phyloP scores from a whole-genome alignment of 306 rosid species.

The Cyamopsis tetragonoloba region DNA sequence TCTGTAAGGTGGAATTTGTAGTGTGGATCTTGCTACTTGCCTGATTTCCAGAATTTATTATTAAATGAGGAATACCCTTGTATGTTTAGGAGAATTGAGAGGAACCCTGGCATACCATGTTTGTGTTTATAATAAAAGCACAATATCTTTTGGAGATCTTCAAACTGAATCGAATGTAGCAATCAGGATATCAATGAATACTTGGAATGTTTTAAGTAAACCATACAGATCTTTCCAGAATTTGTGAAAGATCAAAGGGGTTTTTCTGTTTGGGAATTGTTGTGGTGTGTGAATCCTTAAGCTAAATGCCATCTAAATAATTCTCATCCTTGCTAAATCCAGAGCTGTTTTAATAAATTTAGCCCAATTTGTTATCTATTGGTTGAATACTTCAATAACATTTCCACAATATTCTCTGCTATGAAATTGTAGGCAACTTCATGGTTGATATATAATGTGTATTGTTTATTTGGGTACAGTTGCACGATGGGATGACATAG shows the following conservation, averaged over 20 bases:
- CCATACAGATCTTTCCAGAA: neutral
- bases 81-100: neutral
- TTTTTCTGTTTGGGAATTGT: neutral
- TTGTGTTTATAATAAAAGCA: neutral
- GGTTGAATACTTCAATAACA: neutral
- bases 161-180: neutral
- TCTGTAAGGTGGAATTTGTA: neutral
- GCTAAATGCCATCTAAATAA: neutral
- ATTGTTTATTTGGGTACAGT: slow-evolving; percentile 48
- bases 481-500: slow-evolving; percentile 73
- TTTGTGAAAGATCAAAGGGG: neutral
- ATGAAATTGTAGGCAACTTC: neutral
- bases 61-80: neutral
- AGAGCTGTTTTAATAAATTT: neutral
- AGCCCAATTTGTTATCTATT: neutral
- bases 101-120: neutral
- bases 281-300: neutral
- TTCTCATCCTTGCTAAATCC: neutral
- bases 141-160: neutral
- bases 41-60: neutral
- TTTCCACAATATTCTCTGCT: neutral
- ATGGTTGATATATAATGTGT: neutral
- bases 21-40: neutral
- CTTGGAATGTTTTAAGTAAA: neutral
- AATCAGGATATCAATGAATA: neutral